Conservation (phyloP, 352 stramenopile genomes). For the Phytophthora idaei region DNA sequence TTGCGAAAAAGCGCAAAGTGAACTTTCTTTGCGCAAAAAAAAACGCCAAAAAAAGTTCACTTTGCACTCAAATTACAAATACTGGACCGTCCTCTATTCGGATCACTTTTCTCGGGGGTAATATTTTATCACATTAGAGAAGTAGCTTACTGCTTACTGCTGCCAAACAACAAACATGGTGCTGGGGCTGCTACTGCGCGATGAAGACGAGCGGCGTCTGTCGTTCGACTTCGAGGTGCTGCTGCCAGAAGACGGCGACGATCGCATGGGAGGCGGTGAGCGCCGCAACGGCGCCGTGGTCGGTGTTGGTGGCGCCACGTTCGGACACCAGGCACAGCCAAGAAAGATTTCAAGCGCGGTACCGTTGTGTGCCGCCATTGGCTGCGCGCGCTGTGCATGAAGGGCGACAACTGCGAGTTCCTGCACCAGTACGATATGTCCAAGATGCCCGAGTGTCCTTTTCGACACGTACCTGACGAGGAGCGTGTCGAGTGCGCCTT, state of each 20-base stretch:
- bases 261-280: slow-evolving; percentile 47
- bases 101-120: no score
- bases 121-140: no score
- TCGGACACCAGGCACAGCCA: slow-evolving; percentile 39
- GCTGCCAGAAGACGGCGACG: slow-evolving; percentile 69
- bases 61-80: no score
- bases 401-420: slow-evolving; percentile 97
- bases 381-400: slow-evolving; percentile 98
- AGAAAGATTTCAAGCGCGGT: slow-evolving; percentile 91
- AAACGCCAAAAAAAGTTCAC: no score
- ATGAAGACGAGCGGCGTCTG: no score
- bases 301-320: slow-evolving; percentile 46
- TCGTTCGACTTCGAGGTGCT: slow-evolving; percentile 88
- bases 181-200: no score
- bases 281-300: slow-evolving; percentile 42
- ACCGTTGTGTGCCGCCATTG: slow-evolving; percentile 98
- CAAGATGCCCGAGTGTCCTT: slow-evolving; percentile 98
- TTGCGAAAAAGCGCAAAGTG: no score
- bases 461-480: slow-evolving; percentile 95
- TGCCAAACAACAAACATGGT: no score
- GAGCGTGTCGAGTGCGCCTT: slow-evolving; percentile 98
- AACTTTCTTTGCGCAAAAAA: no score
- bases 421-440: slow-evolving; percentile 95
- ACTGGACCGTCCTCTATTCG: no score
- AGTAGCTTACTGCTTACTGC: no score